Evolutionary conservation across 1,284 basidiomycete genomes (phyloP).

Genomic region (Quambalaria eucalypti): DNA sequence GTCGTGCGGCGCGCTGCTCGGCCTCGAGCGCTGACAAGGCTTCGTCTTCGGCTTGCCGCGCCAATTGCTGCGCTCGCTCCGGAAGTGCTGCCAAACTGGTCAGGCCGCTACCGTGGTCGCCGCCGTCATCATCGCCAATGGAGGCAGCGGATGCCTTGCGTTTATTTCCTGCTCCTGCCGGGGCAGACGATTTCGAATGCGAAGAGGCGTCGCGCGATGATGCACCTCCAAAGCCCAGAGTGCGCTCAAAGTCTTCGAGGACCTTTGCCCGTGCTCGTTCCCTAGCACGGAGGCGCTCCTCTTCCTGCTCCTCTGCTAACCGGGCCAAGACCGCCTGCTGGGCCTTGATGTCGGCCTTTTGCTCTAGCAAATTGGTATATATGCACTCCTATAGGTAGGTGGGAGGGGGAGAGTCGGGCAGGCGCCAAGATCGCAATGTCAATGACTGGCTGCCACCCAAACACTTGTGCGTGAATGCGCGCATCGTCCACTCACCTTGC

Average conservation of each 20-base stretch:
- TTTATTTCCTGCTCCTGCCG: slow-evolving; percentile 4
- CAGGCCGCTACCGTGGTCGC: slow-evolving; percentile 50
- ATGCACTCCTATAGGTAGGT: too few relatives aligned
- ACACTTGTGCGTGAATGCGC: too few relatives aligned
- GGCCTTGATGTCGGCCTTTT: slow-evolving; percentile 8
- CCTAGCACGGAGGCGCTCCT: slow-evolving; percentile 4
- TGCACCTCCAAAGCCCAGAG: slow-evolving; percentile 5
- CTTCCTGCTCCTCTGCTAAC: slow-evolving; percentile 10
- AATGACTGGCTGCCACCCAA: too few relatives aligned
- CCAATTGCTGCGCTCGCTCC: neutral
- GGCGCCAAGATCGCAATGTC: too few relatives aligned
- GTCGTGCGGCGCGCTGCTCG: slow-evolving; percentile 67
- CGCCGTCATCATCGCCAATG: slow-evolving; percentile 58
- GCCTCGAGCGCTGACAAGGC: slow-evolving; percentile 69
- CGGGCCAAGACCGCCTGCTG: slow-evolving; percentile 2
- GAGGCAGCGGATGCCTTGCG: slow-evolving; percentile 46
- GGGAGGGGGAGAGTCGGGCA: too few relatives aligned
- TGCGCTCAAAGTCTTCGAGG: slow-evolving; percentile 9
- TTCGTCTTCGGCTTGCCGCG: slow-evolving; percentile 62
- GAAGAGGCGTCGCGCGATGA: slow-evolving; percentile 12
- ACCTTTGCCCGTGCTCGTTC: slow-evolving; percentile 10
- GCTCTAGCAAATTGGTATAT: slow-evolving; percentile 8
- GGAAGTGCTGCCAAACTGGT: neutral
- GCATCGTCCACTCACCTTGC: too few relatives aligned
- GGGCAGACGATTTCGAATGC: slow-evolving; percentile 16